phyloP scores from a whole-genome alignment of 2,329 filamentous ascomycete genomes.

The Ophiosphaerella herpotricha region DNA sequence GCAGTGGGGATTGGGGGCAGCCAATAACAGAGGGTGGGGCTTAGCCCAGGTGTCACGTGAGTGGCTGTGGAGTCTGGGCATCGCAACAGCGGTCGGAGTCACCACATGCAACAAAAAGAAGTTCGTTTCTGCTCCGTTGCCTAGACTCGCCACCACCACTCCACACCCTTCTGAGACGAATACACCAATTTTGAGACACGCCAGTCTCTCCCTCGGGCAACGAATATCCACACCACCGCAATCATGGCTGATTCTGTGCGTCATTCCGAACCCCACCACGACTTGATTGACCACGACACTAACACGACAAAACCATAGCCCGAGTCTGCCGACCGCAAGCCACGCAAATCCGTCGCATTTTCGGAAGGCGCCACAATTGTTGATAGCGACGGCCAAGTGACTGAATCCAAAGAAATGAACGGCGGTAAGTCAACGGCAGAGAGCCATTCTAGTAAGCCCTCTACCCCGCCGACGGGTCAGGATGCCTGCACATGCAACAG shows the following conservation, averaged over 20 bases:
- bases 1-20: background rate
- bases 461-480: constrained; percentile 22
- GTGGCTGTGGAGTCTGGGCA: constrained; percentile 19
- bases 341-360: constrained; percentile 93
- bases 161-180: background rate
- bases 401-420: constrained; percentile 70
- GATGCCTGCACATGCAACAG: constrained; percentile 8
- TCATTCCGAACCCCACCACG: constrained; percentile 30
- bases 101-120: constrained; percentile 19
- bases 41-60: constrained; percentile 22
- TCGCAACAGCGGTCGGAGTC: constrained; percentile 17
- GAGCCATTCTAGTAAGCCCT: constrained; percentile 61
- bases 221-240: constrained; percentile 40
- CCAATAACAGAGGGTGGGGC: constrained; percentile 36
- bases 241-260: constrained; percentile 58
- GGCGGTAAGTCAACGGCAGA: constrained; percentile 80
- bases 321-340: constrained; percentile 64
- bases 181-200: background rate
- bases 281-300: constrained; percentile 6
- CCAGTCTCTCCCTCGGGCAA: constrained; percentile 4
- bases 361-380: constrained; percentile 86
- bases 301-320: constrained; percentile 45
- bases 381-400: constrained; percentile 85
- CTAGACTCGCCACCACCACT: background rate
- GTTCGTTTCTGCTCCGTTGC: background rate